A percentile compares a stretch with the other conserved stretches of the same genome.
These are phyloP conservation scores for Holtermanniella nyarrowii DNA, from an alignment of 768 basidiomycete genomes.

Conservation along the genomic window DNA sequence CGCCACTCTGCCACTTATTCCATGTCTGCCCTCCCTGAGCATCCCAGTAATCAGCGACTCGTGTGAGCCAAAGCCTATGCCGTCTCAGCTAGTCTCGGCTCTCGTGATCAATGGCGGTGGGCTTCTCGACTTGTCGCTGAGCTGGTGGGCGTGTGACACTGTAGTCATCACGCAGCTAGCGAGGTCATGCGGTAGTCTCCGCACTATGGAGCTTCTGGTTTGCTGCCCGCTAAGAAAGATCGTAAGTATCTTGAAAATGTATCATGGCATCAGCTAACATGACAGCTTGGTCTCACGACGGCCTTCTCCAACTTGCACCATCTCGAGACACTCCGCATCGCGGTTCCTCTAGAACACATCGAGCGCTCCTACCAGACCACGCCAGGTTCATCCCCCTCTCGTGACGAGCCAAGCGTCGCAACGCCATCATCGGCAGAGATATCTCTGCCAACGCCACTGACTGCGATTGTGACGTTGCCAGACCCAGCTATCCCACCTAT, in stretches of 20 bases:
- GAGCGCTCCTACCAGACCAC: no score
- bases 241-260: neutral
- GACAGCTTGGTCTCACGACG: neutral
- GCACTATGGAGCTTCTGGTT: neutral
- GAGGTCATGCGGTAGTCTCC: neutral
- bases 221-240: neutral
- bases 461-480: neutral
- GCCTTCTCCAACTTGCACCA: neutral
- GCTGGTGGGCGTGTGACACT: slow-evolving; percentile 12
- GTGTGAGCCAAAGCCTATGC: neutral
- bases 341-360: neutral
- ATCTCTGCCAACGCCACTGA: neutral
- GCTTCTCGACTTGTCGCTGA: slow-evolving; percentile 5
- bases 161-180: slow-evolving; percentile 3
- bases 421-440: neutral
- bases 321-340: neutral
- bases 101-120: neutral
- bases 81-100: slow-evolving; percentile 1
- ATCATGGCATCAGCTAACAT: neutral
- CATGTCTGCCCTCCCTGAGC: neutral
- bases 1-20: slow-evolving; percentile 7
- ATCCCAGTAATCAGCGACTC: neutral
- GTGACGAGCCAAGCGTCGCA: no score
- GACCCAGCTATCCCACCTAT: slow-evolving; percentile 9
- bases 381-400: no score